Base-by-base conservation (phyloP, 306 rosid genomes). In the Glycine latifolia region DNA sequence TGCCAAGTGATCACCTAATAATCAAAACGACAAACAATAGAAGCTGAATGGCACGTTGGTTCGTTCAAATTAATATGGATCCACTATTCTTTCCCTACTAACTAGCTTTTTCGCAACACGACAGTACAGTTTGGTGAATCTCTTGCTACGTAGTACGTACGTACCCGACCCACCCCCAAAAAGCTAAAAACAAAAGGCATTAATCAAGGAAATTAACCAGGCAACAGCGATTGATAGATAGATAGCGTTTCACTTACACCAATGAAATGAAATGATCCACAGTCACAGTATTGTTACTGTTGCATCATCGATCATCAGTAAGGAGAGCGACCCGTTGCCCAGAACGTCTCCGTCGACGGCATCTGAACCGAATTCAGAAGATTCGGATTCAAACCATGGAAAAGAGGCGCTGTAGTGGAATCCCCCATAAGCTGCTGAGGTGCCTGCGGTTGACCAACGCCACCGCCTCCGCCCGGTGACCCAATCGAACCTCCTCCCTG, bases 281-380 rank as follows among this genome's bases (percentile, higher is more conserved):
- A 26, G 1, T 26, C 31, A 26, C 31, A 26, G 0, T 37, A 39
- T 10, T 0, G 13, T 8, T 26, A 59, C 26, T 37, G 71, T 14
- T 65, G 37, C 71, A 67, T 67, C 2, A 26, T 26, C 31, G 31
- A 26, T 26, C 31, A 26, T 1, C 88, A 93, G 81, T 82, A 95
- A 2, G 98, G 97, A 62, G 99, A 94, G 5, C 97, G 96, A 83
- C 88, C 87, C 2, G 87, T 85, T 0, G 92, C 87, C 97, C 96
- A 95, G 82, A 91, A 93, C 3, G 90, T 83, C 20, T 96, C 97
- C 0, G 90, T 26, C 31, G 31, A 55, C 2, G 97, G 98, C 93
- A 93, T 86, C 86, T 95, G 97, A 87, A 93, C 92, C 0, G 98
- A 92, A 78, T 87, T 91, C 0, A 93, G 88, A 41, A 93, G 97